These are phyloP conservation scores for Yamadazyma epiphylla DNA, from an alignment of 1,139 yeast genomes.

Conservation along the genomic window DNA sequence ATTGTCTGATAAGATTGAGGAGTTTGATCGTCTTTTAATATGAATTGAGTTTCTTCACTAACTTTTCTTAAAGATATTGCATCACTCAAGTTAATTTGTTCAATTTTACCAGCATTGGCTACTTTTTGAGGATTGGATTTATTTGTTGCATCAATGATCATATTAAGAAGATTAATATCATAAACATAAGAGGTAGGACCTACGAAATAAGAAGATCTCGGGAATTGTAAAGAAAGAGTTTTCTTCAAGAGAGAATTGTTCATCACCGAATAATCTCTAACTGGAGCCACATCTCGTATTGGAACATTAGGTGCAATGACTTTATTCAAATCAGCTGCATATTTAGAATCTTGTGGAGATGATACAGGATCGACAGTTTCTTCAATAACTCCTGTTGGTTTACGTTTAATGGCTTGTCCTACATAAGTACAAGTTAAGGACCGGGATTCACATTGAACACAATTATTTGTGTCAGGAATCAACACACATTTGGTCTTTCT, in stretches of 20 bases:
- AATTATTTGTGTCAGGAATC: slow-evolving; percentile 53
- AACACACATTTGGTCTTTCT: slow-evolving; percentile 63
- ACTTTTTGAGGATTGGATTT: slow-evolving; percentile 8
- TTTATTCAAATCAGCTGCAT: too few relatives aligned
- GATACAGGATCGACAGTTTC: slow-evolving; percentile 13
- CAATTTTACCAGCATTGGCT: slow-evolving; percentile 41
- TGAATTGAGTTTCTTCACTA: slow-evolving; percentile 59
- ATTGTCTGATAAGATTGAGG: slow-evolving; percentile 59
- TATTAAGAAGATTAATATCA: slow-evolving; percentile 55
- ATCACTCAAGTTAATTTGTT: slow-evolving; percentile 60
- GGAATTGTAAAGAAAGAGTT: slow-evolving; percentile 56
- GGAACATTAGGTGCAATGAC: slow-evolving; percentile 50
- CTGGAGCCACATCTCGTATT: slow-evolving; percentile 50
- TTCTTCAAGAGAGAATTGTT: slow-evolving; percentile 43
- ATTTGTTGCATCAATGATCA: slow-evolving; percentile 45
- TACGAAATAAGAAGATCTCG: slow-evolving; percentile 71
- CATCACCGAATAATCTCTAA: slow-evolving; percentile 53
- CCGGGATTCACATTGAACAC: slow-evolving; percentile 67
- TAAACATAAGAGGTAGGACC: slow-evolving; percentile 69
- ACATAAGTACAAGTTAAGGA: slow-evolving; percentile 61
- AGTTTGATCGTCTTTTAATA: slow-evolving; percentile 68
- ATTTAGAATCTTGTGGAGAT: neutral
- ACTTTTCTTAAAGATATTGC: slow-evolving; percentile 64
- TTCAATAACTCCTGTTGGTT: slow-evolving; percentile 15
- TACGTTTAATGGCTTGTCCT: slow-evolving; percentile 29